These are phyloP conservation scores for Dalechampia spathulata DNA, from an alignment of 441 rosid species.

Conservation along the genomic window DNA sequence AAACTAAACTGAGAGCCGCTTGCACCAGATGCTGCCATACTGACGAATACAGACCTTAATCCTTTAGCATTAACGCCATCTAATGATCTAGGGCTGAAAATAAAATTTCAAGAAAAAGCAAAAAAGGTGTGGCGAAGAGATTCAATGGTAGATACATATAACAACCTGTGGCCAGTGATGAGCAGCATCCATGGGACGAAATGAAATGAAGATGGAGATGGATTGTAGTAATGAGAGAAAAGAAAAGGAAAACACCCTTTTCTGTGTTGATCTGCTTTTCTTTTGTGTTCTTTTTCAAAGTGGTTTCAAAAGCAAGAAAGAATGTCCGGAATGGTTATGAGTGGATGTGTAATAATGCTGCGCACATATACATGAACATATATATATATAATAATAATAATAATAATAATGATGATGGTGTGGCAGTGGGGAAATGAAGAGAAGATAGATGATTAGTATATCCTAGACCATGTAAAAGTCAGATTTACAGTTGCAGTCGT, in stretches of 20 bases:
- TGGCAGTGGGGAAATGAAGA: too few species aligned
- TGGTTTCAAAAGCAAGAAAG: slow-evolving; percentile 27
- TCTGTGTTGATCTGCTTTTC: too few species aligned
- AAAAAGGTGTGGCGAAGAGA: slow-evolving; percentile 4
- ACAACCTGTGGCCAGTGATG: slow-evolving; percentile 95
- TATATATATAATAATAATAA: too few species aligned
- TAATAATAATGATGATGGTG: too few species aligned
- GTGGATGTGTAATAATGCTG: slow-evolving; percentile 24
- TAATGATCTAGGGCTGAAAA: slow-evolving; percentile 11
- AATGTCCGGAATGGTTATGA: slow-evolving; percentile 23
- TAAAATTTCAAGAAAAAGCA: background rate
- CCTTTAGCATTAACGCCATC: too few species aligned
- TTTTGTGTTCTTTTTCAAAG: slow-evolving; percentile 9
- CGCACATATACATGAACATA: background rate
- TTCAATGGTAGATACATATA: slow-evolving; percentile 13
- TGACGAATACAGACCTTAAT: too few species aligned
- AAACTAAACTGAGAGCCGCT: too few species aligned
- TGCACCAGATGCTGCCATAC: too few species aligned
- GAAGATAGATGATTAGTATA: too few species aligned
- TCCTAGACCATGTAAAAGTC: too few species aligned
- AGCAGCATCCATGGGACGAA: slow-evolving; percentile 90
- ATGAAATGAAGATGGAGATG: slow-evolving; percentile 26
- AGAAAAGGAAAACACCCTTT: too few species aligned
- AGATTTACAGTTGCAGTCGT: too few species aligned
- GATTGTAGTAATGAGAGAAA: slow-evolving; percentile 4